Evolutionary conservation across 1,284 basidiomycete species (phyloP).

Genomic region (Hymenochaete sp.): DNA sequence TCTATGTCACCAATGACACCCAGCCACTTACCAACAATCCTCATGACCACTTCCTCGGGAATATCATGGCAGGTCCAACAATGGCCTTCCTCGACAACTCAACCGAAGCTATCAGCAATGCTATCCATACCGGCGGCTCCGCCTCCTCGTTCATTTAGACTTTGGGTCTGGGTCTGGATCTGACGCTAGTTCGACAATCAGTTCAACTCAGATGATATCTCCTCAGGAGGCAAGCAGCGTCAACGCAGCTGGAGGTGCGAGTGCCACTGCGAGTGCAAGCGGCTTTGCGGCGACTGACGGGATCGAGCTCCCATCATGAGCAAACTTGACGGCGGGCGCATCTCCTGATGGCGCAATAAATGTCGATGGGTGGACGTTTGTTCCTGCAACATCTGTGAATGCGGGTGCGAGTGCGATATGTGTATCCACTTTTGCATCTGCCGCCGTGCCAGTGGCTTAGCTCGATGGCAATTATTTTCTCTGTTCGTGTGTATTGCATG

Average conservation of each 20-base stretch:
- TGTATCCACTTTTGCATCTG: background rate
- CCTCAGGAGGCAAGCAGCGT: constrained; percentile 40
- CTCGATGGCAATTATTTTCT: background rate
- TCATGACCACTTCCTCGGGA: constrained; percentile 46
- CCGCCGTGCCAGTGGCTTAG: background rate
- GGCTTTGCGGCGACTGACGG: constrained; percentile 19
- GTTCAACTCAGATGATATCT: constrained; percentile 31
- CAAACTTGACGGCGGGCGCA: constrained; percentile 32
- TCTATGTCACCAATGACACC: constrained; percentile 59
- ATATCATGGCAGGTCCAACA: constrained; percentile 64
- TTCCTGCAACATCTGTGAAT: background rate
- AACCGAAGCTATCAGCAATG: constrained; percentile 41
- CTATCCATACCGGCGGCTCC: constrained; percentile 32
- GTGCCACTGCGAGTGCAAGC: constrained; percentile 11
- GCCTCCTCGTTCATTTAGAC: constrained; percentile 14
- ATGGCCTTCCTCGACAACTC: constrained; percentile 57
- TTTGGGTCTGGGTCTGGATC: constrained; percentile 12
- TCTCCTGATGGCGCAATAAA: constrained; percentile 31
- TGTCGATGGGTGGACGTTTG: constrained; percentile 26
- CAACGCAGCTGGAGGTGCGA: constrained; percentile 23
- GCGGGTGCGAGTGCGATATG: background rate
- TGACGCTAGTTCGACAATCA: constrained; percentile 13
- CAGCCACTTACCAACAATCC: constrained; percentile 61
- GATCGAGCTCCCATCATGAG: constrained; percentile 19
- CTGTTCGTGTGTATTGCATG: background rate